Base-by-base conservation (phyloP, 345 rosid species). In the Conringia planisiliqua region DNA sequence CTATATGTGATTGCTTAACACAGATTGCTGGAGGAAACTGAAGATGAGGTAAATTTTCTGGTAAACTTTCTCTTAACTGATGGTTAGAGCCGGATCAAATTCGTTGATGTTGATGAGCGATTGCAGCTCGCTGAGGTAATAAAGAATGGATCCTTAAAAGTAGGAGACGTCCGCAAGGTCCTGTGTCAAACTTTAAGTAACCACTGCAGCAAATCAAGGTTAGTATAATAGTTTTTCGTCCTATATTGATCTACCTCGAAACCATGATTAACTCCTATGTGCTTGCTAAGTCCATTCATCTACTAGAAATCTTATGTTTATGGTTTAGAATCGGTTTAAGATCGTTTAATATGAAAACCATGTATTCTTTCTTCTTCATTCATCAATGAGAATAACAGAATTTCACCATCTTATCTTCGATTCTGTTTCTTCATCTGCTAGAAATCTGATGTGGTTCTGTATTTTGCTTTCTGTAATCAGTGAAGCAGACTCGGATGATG, bases 21-120 rank as follows among this genome's bases (percentile, higher is more conserved):
- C 82, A 90, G 98, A 81, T 88, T 95, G 71, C 86, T 92, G 39
- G 94, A 95, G 87, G 92, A 92, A 69, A 88, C 89, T 14, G 99
- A 95, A 88, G 99, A 92, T 70, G 90, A 89, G 92, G 99, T 87
- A 72, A 82, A 78, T 10, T 56, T 72, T 63, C 36, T 58, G 38
- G 56, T 59, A 36, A 46, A 29, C 46, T 40, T 61, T 52, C 22
- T 54, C 56, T 10, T 11, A 78, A 77, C 50, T 67, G 43, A 38
- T 26, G 16, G n/a, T 70, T 71, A 22, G 20, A 71, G 51, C 7
- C 11, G 12, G 22, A 18, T 16, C 27, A 62, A 36, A 17, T 52
- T 33, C 0, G 4, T 62, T 55, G 58, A 60, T 72, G 22, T 61
- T 55, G 7, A 47, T 68, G 67, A 66, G 47, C 26, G 44, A 27